Conservation (phyloP, 805 yeast species). For the Debaryomyces hansenii region DNA sequence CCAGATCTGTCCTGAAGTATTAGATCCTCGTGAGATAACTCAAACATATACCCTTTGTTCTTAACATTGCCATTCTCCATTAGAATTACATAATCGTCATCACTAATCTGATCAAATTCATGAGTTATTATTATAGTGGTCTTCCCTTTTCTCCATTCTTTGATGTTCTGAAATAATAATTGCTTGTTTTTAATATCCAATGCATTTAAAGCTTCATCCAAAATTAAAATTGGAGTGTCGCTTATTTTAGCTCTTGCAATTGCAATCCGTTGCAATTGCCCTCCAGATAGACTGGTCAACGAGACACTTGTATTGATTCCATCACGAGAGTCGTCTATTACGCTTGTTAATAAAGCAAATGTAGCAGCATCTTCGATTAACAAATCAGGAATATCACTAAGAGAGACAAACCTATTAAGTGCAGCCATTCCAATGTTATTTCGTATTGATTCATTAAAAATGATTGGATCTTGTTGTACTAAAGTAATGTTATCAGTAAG, state of each 20-base stretch:
- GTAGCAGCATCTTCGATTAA: slow-evolving; percentile 44
- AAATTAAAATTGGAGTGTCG: slow-evolving; percentile 70
- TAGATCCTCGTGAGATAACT: neutral
- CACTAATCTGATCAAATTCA: slow-evolving; percentile 57
- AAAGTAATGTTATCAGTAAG: slow-evolving; percentile 63
- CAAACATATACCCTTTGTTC: slow-evolving; percentile 12
- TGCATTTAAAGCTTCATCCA: slow-evolving; percentile 89
- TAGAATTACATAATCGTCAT: slow-evolving; percentile 57
- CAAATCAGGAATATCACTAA: slow-evolving; percentile 18
- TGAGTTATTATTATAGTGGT: slow-evolving; percentile 87
- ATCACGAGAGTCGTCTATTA: slow-evolving; percentile 49
- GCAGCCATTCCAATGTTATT: slow-evolving; percentile 64
- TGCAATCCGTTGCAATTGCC: slow-evolving; percentile 83
- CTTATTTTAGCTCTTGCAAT: slow-evolving; percentile 79
- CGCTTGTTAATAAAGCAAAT: slow-evolving; percentile 51
- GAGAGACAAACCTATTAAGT: slow-evolving; percentile 15
- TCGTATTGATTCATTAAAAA: slow-evolving; percentile 63
- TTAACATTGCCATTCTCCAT: slow-evolving; percentile 59
- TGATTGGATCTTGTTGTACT: slow-evolving; percentile 67
- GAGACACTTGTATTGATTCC: slow-evolving; percentile 59
- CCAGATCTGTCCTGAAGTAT: neutral
- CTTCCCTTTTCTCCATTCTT: slow-evolving; percentile 59
- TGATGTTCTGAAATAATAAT: slow-evolving; percentile 49
- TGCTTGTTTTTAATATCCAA: slow-evolving; percentile 57
- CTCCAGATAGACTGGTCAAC: slow-evolving; percentile 67